These are phyloP conservation scores for Penicillium longicatenatum DNA, from an alignment of 495 filamentous ascomycete species.

Conservation along the genomic window DNA sequence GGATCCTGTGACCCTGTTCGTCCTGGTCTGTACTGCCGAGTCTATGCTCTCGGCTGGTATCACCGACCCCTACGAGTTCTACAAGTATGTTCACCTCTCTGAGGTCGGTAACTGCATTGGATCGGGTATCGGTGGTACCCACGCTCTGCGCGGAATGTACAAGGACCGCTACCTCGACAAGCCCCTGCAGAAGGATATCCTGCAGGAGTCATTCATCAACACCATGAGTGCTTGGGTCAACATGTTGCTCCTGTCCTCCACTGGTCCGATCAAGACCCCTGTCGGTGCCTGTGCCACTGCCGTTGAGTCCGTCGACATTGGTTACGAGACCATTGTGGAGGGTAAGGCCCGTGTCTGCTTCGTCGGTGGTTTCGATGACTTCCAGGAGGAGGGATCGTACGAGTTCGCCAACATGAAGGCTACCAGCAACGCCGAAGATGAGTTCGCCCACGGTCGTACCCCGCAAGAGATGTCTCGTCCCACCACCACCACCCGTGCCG, in stretches of 20 bases:
- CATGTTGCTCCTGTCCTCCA: conserved; percentile 95
- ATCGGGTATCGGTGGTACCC: conserved; percentile 93
- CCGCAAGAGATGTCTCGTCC: conserved; percentile 97
- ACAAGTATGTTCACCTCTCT: conserved; percentile 98
- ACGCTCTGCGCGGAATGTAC: conserved; percentile 95
- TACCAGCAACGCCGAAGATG: conserved; percentile 94
- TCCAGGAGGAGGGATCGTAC: conserved; percentile 98
- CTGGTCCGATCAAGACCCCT: conserved; percentile 97
- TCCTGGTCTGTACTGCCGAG: conserved; percentile 91
- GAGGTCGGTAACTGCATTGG: conserved; percentile 98
- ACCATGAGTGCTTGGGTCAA: conserved; percentile 99
- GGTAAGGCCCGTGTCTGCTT: conserved; percentile 97
- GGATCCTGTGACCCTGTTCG: conserved; percentile 92
- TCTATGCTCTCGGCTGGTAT: conserved; percentile 89
- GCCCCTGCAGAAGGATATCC: conserved; percentile 97
- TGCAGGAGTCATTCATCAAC: conserved; percentile 99
- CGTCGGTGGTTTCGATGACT: conserved; percentile 98
- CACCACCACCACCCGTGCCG: conserved; percentile 92
- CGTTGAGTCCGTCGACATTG: conserved; percentile 95
- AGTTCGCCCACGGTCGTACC: conserved; percentile 92
- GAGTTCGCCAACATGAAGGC: conserved; percentile 99
- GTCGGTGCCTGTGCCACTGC: conserved; percentile 97
- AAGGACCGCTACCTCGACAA: conserved; percentile 96
- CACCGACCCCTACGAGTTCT: conserved; percentile 99
- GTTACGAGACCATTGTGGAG: conserved; percentile 96